Base-by-base conservation (phyloP, 139 green algal species). In the Marvania coccoides region DNA sequence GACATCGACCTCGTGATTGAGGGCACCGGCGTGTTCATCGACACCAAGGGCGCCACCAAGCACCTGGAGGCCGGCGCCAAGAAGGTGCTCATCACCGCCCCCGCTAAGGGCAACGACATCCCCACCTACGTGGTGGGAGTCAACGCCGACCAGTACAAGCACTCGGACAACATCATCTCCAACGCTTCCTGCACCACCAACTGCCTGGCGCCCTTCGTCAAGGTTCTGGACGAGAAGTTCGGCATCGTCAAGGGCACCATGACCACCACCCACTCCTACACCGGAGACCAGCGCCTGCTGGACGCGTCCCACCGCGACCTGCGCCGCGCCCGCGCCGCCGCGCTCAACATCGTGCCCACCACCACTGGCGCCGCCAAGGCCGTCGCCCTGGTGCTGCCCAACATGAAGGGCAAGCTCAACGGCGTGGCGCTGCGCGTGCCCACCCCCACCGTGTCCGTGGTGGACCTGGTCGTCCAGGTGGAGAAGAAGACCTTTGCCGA, bases 171-270 rank as follows among this genome's bases (percentile, higher is more conserved):
- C 70, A 95, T 96, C 84, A 84, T 97, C 74, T 97, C 89, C 80
- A 99, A 99, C 86, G 94, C 94, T 36, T 97, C 90, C 5, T 99
- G 94, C 94, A 99, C 94, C 53, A 99, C 94, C 82, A 99, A 99
- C 92, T 96, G 94, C 91, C 85, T 99, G 69, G 94, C 94, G n/a
- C 94, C 94, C 64, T 98, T 99, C 72, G 94, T 93, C 64, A 99
- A 99, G 92, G 90, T 99, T 38, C 81, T 99, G 61, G 79, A 97
- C 60, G 92, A 98, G 76, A 95, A 97, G 80, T 98, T 98, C 70
- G 91, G 92, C 79, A 97, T 98, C 67, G 88, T 99, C 58, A 98
- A 98, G 91, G 94, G 92, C 57, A 95, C 84, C 58, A 99, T 99
- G 93, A 99, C 94, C 73, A 99, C 94, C 72, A 97, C 89, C 48